Conservation (phyloP, 768 basidiomycete species). For the Lyophyllum shimeji region DNA sequence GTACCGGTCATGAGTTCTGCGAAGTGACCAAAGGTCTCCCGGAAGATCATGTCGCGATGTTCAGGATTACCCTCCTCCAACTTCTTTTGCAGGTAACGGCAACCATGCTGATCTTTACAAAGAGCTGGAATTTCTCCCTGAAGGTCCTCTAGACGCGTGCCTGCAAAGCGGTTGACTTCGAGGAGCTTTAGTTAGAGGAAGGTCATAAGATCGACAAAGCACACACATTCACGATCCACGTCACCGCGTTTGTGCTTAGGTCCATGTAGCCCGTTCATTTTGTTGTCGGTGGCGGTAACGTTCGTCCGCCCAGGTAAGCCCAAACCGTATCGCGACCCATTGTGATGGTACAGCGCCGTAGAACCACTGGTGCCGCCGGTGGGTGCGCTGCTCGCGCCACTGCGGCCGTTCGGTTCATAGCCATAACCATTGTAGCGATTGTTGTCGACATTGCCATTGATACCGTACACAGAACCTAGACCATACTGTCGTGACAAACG, state of each 20-base stretch:
- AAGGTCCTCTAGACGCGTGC: conserved; percentile 92
- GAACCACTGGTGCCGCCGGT: conserved; percentile 53
- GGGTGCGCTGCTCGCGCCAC: conserved; percentile 19
- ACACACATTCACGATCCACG: conserved; percentile 80
- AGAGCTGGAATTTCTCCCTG: conserved; percentile 91
- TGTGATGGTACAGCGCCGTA: conserved; percentile 76
- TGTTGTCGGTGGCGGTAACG: conserved; percentile 56
- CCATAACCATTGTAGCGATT: conserved; percentile 58
- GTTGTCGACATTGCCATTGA: conserved; percentile 49
- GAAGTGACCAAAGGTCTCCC: conserved; percentile 96
- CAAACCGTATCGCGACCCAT: conserved; percentile 74
- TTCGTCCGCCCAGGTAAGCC: conserved; percentile 54
- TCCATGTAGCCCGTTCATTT: conserved; percentile 89
- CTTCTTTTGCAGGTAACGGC: conserved; percentile 98
- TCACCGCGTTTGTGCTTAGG: conserved; percentile 95
- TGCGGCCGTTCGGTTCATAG: conserved; percentile 48
- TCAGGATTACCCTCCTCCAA: conserved; percentile 94
- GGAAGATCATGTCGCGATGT: conserved; percentile 99
- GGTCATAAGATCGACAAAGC: neutral
- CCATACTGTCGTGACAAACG: conserved; percentile 46
- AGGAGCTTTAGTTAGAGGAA: conserved; percentile 6
- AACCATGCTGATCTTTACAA: conserved; percentile 99
- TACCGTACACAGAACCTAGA: conserved; percentile 53
- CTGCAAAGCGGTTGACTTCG: conserved; percentile 93
- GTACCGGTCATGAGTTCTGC: conserved; percentile 96